These are phyloP conservation scores for Epichloe sp. DNA, from an alignment of 2,329 filamentous ascomycete genomes.

Conservation along the genomic window DNA sequence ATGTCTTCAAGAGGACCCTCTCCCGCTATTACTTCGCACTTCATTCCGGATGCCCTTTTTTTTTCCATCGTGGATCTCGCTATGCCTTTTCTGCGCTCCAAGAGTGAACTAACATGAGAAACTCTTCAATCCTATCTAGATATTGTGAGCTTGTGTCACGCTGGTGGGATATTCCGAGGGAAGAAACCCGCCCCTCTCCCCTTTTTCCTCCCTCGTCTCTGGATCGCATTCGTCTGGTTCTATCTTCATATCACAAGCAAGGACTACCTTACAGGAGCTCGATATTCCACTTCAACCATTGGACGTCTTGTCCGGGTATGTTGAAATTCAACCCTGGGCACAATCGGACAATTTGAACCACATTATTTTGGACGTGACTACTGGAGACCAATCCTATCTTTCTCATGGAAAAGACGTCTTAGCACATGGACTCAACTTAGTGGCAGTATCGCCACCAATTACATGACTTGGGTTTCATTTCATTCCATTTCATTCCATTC, in stretches of 20 bases:
- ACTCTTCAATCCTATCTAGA: neutral
- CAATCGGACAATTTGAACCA: neutral
- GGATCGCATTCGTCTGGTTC: no score
- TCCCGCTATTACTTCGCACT: slow-evolving; percentile 2
- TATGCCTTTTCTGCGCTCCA: neutral
- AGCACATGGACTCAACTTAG: no score
- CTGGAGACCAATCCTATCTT: neutral
- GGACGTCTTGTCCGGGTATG: neutral
- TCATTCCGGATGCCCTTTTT: neutral
- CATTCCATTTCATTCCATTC: no score
- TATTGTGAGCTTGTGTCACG: neutral
- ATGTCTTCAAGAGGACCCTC: slow-evolving; percentile 25
- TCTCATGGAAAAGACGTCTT: no score
- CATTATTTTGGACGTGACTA: neutral
- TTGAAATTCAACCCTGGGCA: no score
- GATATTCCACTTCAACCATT: neutral
- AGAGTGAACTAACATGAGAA: slow-evolving; percentile 1
- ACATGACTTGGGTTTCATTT: no score
- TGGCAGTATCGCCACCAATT: no score
- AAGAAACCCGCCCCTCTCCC: neutral
- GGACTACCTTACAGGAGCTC: no score
- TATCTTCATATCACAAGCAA: neutral
- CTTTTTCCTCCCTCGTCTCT: no score
- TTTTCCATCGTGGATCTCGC: neutral
- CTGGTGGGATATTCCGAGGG: neutral